A percentile compares a stretch with the other conserved stretches of the same genome.
Evolutionary conservation across 257 asterid genomes (phyloP).

Genomic region (Gentiana dahurica): DNA sequence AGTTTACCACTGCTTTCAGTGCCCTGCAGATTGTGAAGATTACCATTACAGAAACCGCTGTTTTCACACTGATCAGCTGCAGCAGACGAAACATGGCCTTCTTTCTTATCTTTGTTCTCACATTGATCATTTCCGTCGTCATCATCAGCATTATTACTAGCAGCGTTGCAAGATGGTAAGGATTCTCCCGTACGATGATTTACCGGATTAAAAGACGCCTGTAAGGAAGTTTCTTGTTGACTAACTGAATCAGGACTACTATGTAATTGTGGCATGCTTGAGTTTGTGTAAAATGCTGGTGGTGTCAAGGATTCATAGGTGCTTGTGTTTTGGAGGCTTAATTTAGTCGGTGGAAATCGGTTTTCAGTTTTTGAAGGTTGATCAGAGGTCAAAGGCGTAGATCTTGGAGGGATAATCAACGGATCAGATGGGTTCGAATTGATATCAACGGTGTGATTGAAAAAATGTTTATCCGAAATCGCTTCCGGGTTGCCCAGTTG

Average conservation of each 20-base stretch:
- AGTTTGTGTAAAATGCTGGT: slow-evolving; percentile 22
- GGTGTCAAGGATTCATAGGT: slow-evolving; percentile 33
- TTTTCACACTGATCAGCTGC: slow-evolving; percentile 45
- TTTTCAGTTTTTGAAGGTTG: slow-evolving; percentile 38
- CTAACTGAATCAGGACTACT: slow-evolving; percentile 30
- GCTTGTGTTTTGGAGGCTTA: slow-evolving; percentile 30
- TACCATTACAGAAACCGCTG: slow-evolving; percentile 45
- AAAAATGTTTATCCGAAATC: slow-evolving; percentile 27
- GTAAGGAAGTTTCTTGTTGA: slow-evolving; percentile 31
- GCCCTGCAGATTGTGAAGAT: slow-evolving; percentile 22
- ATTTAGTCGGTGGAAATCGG: slow-evolving; percentile 23
- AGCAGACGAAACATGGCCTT: slow-evolving; percentile 34
- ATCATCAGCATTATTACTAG: slow-evolving; percentile 29
- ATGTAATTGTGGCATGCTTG: slow-evolving; percentile 29
- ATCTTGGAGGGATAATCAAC: slow-evolving; percentile 25
- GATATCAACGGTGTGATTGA: slow-evolving; percentile 33
- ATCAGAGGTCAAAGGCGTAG: slow-evolving; percentile 12
- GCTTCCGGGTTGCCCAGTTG: slow-evolving; percentile 34
- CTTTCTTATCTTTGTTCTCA: slow-evolving; percentile 28
- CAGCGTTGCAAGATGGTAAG: slow-evolving; percentile 25
- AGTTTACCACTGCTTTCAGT: slow-evolving; percentile 28
- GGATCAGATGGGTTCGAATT: slow-evolving; percentile 35
- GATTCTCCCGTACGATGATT: slow-evolving; percentile 26
- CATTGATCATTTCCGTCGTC: slow-evolving; percentile 21
- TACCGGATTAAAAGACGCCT: slow-evolving; percentile 17